Evolutionary conservation across 257 asterid genomes (phyloP).

Genomic region (Przewalskia tangutica): DNA sequence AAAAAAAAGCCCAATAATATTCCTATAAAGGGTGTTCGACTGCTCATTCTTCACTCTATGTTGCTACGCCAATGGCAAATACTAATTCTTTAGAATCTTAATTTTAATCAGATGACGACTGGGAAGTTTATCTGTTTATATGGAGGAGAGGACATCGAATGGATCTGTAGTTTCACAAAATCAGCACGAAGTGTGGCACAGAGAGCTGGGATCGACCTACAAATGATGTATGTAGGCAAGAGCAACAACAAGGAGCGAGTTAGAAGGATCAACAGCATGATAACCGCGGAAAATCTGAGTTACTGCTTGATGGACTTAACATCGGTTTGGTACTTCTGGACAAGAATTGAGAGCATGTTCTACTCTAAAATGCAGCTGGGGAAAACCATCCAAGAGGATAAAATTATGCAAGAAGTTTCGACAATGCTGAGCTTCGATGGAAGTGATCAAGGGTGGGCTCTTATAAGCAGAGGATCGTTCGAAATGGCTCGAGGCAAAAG

Average conservation of each 20-base stretch:
- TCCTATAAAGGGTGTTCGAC: neutral
- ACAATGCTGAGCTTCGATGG: slow-evolving; percentile 52
- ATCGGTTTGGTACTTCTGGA: slow-evolving; percentile 64
- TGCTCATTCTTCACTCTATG: neutral
- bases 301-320: slow-evolving; percentile 42
- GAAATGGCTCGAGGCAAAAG: slow-evolving; percentile 58
- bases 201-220: slow-evolving; percentile 25
- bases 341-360: slow-evolving; percentile 71
- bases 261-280: slow-evolving; percentile 17
- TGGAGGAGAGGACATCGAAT: slow-evolving; percentile 67
- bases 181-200: slow-evolving; percentile 23
- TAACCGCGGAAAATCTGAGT: slow-evolving; percentile 26
- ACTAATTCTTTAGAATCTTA: neutral
- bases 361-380: slow-evolving; percentile 55
- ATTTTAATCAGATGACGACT: slow-evolving; percentile 29
- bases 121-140: slow-evolving; percentile 50
- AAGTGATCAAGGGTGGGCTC: slow-evolving; percentile 69
- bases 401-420: slow-evolving; percentile 44
- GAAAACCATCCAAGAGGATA: slow-evolving; percentile 30
- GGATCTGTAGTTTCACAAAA: slow-evolving; percentile 43
- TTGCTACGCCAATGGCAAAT: neutral
- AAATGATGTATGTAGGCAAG: slow-evolving; percentile 67
- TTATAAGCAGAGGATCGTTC: slow-evolving; percentile 45
- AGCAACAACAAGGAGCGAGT: slow-evolving; percentile 29
- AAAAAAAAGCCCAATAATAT: too few relatives aligned